These are phyloP conservation scores for Ceratocystis lukuohia DNA, from an alignment of 2,329 filamentous ascomycete species.

Conservation along the genomic window DNA sequence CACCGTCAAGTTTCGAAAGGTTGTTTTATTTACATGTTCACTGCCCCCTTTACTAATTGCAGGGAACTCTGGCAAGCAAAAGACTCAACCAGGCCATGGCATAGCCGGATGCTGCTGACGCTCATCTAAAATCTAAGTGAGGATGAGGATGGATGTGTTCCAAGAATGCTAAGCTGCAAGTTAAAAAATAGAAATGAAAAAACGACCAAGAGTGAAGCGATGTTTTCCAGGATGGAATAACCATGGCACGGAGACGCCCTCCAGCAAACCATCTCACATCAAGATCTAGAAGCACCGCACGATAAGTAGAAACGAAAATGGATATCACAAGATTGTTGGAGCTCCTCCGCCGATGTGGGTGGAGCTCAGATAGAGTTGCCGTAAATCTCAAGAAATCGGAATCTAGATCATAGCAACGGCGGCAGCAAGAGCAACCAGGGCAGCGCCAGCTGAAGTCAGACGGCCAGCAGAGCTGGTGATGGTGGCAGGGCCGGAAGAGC, in stretches of 20 bases:
- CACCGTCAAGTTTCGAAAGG: background rate
- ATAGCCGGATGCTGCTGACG: background rate
- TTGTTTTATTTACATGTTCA: constrained; percentile 11
- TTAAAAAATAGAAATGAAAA: background rate
- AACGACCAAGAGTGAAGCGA: background rate
- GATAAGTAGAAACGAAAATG: constrained; percentile 6
- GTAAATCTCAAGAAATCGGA: background rate
- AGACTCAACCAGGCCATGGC: background rate
- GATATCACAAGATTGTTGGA: constrained; percentile 8
- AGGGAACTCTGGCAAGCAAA: background rate
- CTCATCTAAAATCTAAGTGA: background rate
- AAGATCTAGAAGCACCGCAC: background rate
- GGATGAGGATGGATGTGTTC: background rate
- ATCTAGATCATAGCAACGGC: constrained; percentile 19
- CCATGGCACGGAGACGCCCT: background rate
- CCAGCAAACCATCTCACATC: background rate
- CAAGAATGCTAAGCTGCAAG: constrained; percentile 1
- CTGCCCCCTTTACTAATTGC: constrained; percentile 8
- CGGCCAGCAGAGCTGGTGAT: constrained; percentile 16
- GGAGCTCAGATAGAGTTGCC: background rate
- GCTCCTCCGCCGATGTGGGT: background rate
- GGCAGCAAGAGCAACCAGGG: constrained; percentile 15
- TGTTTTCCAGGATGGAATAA: background rate
- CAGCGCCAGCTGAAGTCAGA: constrained; percentile 14
- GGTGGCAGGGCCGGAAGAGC: constrained; percentile 1